A percentile compares a stretch with the other conserved stretches of the same genome.
These are phyloP conservation scores for Penstemon barbatus DNA, from an alignment of 257 asterid species.

Conservation along the genomic window DNA sequence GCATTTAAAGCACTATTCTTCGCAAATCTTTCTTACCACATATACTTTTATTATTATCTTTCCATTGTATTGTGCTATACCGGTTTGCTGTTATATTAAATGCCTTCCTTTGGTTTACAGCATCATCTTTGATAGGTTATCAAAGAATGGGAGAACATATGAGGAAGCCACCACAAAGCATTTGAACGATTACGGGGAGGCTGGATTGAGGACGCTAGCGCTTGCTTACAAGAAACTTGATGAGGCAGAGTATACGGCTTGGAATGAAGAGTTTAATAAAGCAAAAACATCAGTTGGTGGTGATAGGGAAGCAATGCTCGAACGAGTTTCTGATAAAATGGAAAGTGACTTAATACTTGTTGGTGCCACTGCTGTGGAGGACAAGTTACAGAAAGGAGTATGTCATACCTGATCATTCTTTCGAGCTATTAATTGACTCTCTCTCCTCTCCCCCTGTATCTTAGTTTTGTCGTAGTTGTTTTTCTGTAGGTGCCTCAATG, in stretches of 20 bases:
- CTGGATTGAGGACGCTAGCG: slow-evolving; percentile 90
- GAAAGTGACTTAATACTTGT: slow-evolving; percentile 89
- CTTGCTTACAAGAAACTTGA: slow-evolving; percentile 90
- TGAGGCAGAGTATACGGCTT: slow-evolving; percentile 68
- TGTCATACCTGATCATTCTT: slow-evolving; percentile 23
- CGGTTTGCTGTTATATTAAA: slow-evolving; percentile 24
- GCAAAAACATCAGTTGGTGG: slow-evolving; percentile 78
- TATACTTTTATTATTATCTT: neutral
- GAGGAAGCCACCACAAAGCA: slow-evolving; percentile 76
- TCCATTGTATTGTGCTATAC: slow-evolving; percentile 14
- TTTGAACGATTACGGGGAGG: slow-evolving; percentile 92
- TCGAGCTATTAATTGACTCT: neutral
- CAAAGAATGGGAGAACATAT: slow-evolving; percentile 66
- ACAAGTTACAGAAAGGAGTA: slow-evolving; percentile 98
- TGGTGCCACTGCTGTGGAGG: slow-evolving; percentile 99
- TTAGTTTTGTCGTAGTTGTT: slow-evolving; percentile 14
- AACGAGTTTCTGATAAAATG: slow-evolving; percentile 77
- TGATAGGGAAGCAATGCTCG: slow-evolving; percentile 87
- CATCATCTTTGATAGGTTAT: slow-evolving; percentile 86
- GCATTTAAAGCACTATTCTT: too few relatives aligned
- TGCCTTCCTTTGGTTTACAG: slow-evolving; percentile 48
- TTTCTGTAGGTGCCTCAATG: slow-evolving; percentile 90
- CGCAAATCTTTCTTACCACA: too few relatives aligned
- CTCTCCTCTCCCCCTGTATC: slow-evolving; percentile 1
- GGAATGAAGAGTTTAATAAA: slow-evolving; percentile 84